Conservation (phyloP, 768 basidiomycete genomes). For the Boletus rubropictus region DNA sequence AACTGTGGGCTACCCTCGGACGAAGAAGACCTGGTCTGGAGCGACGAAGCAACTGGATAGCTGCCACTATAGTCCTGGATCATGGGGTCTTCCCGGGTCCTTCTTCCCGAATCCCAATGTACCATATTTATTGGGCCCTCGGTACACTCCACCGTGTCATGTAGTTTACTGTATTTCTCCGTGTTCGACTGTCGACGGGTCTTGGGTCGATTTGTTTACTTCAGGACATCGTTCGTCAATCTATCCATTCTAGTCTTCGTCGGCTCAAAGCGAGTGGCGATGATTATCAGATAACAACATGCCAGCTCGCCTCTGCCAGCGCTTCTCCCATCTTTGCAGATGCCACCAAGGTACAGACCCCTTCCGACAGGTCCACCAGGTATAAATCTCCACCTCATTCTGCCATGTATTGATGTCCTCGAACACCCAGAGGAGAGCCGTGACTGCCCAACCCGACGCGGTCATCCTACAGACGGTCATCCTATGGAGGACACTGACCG, state of each 20-base stretch:
- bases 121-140: no score
- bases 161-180: not conserved
- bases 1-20: conserved; percentile 45
- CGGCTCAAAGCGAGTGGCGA: no score
- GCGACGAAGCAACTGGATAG: conserved; percentile 37
- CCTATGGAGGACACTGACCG: no score
- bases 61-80: not conserved
- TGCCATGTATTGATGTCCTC: not conserved
- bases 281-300: conserved; percentile 12
- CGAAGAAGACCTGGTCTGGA: conserved; percentile 50
- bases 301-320: no score
- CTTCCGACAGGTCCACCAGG: conserved; percentile 15
- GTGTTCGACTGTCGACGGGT: not conserved
- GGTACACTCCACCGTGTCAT: not conserved
- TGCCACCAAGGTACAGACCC: conserved; percentile 15
- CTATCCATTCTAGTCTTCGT: no score
- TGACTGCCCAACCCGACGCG: no score
- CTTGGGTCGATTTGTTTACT: not conserved
- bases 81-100: not conserved
- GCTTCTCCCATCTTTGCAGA: not conserved
- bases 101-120: no score
- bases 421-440: conserved; percentile 2
- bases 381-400: not conserved
- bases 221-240: not conserved
- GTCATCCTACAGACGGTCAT: no score